Evolutionary conservation across 768 basidiomycete genomes (phyloP), one percentile per base, ranked within the genome.

Genomic region (Boletus reticulatus): DNA sequence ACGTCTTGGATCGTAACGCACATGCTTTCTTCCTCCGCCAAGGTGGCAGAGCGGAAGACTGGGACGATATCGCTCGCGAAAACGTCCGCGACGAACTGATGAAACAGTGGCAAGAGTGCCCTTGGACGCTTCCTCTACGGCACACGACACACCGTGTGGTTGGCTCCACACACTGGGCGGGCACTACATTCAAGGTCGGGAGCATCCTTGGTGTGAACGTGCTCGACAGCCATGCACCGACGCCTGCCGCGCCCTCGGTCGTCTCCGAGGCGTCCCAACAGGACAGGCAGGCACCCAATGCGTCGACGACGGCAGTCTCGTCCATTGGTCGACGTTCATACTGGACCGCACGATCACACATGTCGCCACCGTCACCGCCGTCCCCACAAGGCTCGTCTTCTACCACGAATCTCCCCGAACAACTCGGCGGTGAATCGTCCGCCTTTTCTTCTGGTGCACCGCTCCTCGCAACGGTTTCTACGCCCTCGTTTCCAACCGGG

Each of bases 141-240:
- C 72, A 67, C n/a, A 67, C 52, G 14, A 32, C 38, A 45, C 59
- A 37, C 51, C 56, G 43, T 11, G 19, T 11, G 16, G 14, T 22
- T 17, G 37, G 51, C n/a, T 52, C 60, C 16, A 70, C 66, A 14
- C 75, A 72, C 20, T 92, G 88, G 88, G 78, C 88, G 29, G 89
- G 91, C 27, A 77, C 77, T 22, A 89, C 84, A 56, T 93, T 93
- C 58, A 87, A 90, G 63, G 76, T 93, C 37, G 91, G 91, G 4
- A 78, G 78, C n/a, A 78, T 93, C 57, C 74, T 92, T 37, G 91
- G 89, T 12, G 78, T 91, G 48, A 80, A 84, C 57, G 72, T 88
- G 32, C 72, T 86, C 47, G 73, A 79, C 48, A 38, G 24, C 43
- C 61, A 60, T 14, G 62, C 55, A 0, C 55, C 58, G 13, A 46